Evolutionary conservation across 768 basidiomycete genomes (phyloP), one percentile per base, ranked within the genome.

Genomic region (button mushroom (Agaricus bisporus)): DNA sequence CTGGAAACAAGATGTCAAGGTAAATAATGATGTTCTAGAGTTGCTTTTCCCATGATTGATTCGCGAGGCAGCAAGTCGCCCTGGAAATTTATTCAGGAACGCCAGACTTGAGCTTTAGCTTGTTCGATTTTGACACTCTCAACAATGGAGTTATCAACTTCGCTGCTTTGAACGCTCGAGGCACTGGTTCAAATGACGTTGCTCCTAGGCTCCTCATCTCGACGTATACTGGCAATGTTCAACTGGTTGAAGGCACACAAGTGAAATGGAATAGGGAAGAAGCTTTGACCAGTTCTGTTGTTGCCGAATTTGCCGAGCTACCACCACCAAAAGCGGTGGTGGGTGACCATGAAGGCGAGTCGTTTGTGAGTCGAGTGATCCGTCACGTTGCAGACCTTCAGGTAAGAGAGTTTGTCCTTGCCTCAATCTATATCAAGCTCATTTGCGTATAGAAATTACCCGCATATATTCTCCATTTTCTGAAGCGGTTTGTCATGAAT

Each of bases 221-320:
- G 61, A 94, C 25, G 87, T 93, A 59, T 68, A 86, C 8, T 91
- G 91, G 88, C 70, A 81, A 56, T 20, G 25, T 60, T 14, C 59
- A 60, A 28, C 25, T 48, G 17, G 49, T 49, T 42, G 48, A 54
- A 44, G 75, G 79, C 20, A 72, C 80, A 26, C 62, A 72, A 35
- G 69, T 81, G 26, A 73, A 77, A 26, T 95, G 92, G 91, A 79
- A 78, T 0, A 76, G 93, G 45, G 93, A 95, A 63, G 94, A 98
- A 63, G 77, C 81, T 1, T 73, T 95, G 9, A 72, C 89, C 0
- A 73, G 80, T 2, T 75, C 90, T 46, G 68, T 75, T 20, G 76
- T 78, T 0, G 83, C 85, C 1, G 79, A 83, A 48, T 82, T 93
- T 53, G 79, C 93, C 18, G 89, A 92, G 59, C 76, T 95, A 14